phyloP scores from a whole-genome alignment of 306 rosid species.

The Cucumis hystrix region DNA sequence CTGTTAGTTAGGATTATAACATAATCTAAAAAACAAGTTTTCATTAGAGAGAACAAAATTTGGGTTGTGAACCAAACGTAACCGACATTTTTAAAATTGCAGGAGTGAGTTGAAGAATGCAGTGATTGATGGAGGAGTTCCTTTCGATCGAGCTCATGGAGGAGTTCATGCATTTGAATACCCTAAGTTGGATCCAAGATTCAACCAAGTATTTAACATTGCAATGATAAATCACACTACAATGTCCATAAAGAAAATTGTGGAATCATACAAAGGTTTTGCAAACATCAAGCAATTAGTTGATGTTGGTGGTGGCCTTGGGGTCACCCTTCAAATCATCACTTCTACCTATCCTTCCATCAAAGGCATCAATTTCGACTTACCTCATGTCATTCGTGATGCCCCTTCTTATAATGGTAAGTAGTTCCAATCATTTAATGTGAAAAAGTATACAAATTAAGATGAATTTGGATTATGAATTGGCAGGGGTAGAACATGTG shows the following conservation, averaged over 20 bases:
- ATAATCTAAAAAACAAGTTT: no score
- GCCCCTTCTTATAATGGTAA: slow-evolving; percentile 39
- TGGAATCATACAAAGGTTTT: slow-evolving; percentile 34
- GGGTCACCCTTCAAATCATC: slow-evolving; percentile 28
- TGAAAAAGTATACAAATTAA: no score
- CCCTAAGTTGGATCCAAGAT: slow-evolving; percentile 10
- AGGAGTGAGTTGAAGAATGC: slow-evolving; percentile 33
- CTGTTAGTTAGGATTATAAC: no score
- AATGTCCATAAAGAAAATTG: slow-evolving; percentile 18
- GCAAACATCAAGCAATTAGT: slow-evolving; percentile 23
- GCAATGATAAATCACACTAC: slow-evolving; percentile 40
- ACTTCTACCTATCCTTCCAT: slow-evolving; percentile 38
- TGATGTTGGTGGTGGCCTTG: slow-evolving; percentile 13
- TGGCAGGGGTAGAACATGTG: neutral
- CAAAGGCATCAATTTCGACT: slow-evolving; percentile 27
- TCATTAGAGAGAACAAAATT: no score
- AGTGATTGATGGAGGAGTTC: slow-evolving; percentile 25
- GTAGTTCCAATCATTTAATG: no score
- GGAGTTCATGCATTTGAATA: slow-evolving; percentile 21
- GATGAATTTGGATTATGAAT: neutral
- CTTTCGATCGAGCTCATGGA: slow-evolving; percentile 33
- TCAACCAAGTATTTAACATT: slow-evolving; percentile 19
- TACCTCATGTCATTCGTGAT: slow-evolving; percentile 32
- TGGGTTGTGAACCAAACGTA: no score
- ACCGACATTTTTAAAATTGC: no score